Evolutionary conservation across 768 basidiomycete species (phyloP).

Genomic region (Dictyophora rubrovolvata): DNA sequence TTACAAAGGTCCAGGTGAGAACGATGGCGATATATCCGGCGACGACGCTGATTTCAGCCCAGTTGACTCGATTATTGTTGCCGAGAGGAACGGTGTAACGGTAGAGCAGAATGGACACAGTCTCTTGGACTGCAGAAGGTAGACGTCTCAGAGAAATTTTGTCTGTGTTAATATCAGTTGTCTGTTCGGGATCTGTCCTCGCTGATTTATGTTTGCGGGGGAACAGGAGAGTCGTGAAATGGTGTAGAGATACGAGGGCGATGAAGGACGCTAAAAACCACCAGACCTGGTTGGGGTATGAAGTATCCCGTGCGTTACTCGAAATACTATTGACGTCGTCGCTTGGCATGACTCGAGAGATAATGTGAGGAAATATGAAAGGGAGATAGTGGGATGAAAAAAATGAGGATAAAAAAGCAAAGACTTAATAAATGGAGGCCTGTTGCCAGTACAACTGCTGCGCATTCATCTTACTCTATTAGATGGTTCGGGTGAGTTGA

Average conservation of each 20-base stretch:
- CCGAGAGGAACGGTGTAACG: constrained; percentile 26
- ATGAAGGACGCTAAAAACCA: constrained; percentile 35
- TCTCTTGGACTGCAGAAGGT: constrained; percentile 23
- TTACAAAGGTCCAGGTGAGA: constrained; percentile 32
- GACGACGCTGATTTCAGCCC: constrained; percentile 37
- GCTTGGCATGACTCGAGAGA: background rate
- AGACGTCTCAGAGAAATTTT: background rate
- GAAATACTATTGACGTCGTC: background rate
- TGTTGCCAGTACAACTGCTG: no score
- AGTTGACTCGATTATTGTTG: background rate
- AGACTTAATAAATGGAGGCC: background rate
- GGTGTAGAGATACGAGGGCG: constrained; percentile 27
- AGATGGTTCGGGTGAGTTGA: no score
- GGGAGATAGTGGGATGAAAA: background rate
- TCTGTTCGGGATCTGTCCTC: background rate
- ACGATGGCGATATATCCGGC: constrained; percentile 35
- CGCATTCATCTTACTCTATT: no score
- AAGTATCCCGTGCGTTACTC: constrained; percentile 2
- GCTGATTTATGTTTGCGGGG: background rate
- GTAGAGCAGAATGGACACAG: constrained; percentile 27
- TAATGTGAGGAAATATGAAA: background rate
- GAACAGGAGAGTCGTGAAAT: constrained; percentile 13
- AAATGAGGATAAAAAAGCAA: background rate
- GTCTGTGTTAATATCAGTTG: background rate
- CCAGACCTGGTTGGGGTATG: constrained; percentile 34